A percentile compares a stretch with the other conserved stretches of the same genome.
These are phyloP conservation scores for Phytophthora tentaculata DNA, from an alignment of 352 stramenopile genomes.

Conservation along the genomic window DNA sequence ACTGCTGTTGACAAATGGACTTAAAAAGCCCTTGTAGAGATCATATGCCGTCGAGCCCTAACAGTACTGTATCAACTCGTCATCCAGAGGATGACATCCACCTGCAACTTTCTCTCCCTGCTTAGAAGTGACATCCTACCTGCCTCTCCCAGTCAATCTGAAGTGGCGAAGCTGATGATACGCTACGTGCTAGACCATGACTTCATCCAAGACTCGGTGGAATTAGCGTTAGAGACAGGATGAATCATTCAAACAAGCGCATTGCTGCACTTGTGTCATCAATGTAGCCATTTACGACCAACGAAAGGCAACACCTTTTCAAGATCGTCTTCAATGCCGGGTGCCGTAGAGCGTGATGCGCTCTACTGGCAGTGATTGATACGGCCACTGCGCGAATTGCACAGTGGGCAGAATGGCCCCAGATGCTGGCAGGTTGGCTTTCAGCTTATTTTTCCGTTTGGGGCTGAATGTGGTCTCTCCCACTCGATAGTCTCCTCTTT, in stretches of 20 bases:
- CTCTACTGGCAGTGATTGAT: too few relatives aligned
- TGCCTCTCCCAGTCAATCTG: neutral
- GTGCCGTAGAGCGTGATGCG: too few relatives aligned
- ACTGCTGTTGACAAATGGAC: conserved; percentile 11
- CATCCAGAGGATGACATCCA: neutral
- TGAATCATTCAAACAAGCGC: too few relatives aligned
- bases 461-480: conserved; percentile 15
- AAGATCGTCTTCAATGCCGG: neutral
- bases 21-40: conserved; percentile 13
- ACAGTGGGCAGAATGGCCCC: conserved; percentile 3
- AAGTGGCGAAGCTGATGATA: too few relatives aligned
- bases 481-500: conserved; percentile 20
- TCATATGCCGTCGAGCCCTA: conserved; percentile 8
- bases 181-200: too few relatives aligned
- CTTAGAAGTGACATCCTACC: neutral
- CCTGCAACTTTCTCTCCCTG: conserved; percentile 1
- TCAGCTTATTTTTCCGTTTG: conserved; percentile 15
- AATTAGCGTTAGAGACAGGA: too few relatives aligned
- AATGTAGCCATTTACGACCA: neutral
- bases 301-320: neutral
- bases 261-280: too few relatives aligned
- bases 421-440: conserved; percentile 6
- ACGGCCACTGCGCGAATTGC: neutral
- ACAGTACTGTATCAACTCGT: neutral
- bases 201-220: too few relatives aligned